Conservation (phyloP, 1,284 basidiomycete species). For the Termitomyces sp. region DNA sequence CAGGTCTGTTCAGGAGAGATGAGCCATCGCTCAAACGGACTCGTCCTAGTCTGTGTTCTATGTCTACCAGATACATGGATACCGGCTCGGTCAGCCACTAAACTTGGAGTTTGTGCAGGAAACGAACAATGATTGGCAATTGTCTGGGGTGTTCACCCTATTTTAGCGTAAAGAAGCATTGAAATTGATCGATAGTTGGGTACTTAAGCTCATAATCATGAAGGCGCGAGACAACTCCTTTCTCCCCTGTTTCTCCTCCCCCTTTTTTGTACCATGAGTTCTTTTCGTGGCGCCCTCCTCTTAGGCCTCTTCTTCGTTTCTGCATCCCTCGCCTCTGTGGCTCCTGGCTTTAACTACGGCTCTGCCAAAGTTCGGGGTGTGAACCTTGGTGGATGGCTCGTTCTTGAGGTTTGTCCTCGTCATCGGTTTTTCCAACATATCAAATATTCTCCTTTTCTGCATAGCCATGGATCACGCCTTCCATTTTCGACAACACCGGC, state of each 20-base stretch:
- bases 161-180: background rate
- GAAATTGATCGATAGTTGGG: background rate
- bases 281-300: conserved; percentile 14
- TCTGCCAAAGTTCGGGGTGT: conserved; percentile 63
- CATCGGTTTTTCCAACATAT: background rate
- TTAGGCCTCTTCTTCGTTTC: conserved; percentile 21
- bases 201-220: conserved; percentile 9
- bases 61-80: background rate
- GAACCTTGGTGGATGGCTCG: conserved; percentile 78
- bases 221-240: background rate
- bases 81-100: background rate
- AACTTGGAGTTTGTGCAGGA: background rate
- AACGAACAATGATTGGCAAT: background rate
- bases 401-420: conserved; percentile 52
- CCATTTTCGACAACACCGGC: conserved; percentile 77
- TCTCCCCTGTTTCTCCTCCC: conserved; percentile 5
- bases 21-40: background rate
- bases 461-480: conserved; percentile 81
- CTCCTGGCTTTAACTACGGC: conserved; percentile 47
- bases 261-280: conserved; percentile 13
- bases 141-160: background rate
- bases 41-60: background rate
- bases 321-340: conserved; percentile 27
- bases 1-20: background rate
- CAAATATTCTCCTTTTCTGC: background rate